phyloP scores from a whole-genome alignment of 1,284 basidiomycete species.

The Singerocomus inundabilis region DNA sequence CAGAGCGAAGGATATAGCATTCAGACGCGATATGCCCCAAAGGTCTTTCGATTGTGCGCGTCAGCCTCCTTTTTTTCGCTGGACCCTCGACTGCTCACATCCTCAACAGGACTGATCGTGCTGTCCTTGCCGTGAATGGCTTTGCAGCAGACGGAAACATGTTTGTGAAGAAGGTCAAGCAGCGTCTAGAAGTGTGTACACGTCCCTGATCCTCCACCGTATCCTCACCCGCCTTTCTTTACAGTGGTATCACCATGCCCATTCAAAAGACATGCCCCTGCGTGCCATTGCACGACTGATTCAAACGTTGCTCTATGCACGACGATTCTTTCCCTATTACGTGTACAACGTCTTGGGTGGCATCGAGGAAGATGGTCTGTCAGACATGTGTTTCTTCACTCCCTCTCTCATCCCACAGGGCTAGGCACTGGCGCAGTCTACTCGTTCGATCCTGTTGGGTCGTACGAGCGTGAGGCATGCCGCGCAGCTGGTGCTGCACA shows the following conservation, averaged over 20 bases:
- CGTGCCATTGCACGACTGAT: slow-evolving; percentile 91
- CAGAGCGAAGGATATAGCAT: slow-evolving; percentile 94
- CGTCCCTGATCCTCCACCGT: neutral
- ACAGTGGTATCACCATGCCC: slow-evolving; percentile 93
- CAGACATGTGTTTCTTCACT: slow-evolving; percentile 1
- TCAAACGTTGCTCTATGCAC: slow-evolving; percentile 93
- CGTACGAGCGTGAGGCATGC: slow-evolving; percentile 93
- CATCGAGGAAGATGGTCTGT: slow-evolving; percentile 90
- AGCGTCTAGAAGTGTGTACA: slow-evolving; percentile 78
- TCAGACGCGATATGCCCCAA: slow-evolving; percentile 94
- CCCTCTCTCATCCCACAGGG: slow-evolving; percentile 10
- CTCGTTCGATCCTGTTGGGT: slow-evolving; percentile 95
- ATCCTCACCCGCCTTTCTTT: slow-evolving; percentile 10
- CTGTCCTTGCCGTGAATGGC: slow-evolving; percentile 90
- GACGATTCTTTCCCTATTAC: slow-evolving; percentile 96
- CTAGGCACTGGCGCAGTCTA: slow-evolving; percentile 91
- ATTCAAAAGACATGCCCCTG: slow-evolving; percentile 91
- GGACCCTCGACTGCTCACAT: slow-evolving; percentile 2
- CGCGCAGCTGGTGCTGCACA: slow-evolving; percentile 92
- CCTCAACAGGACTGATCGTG: slow-evolving; percentile 78
- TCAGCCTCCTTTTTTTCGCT: slow-evolving; percentile 11
- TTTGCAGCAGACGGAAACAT: slow-evolving; percentile 95
- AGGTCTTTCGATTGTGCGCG: slow-evolving; percentile 76
- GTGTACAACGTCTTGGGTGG: slow-evolving; percentile 94
- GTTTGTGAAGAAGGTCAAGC: slow-evolving; percentile 93